phyloP scores from a whole-genome alignment of 257 asterid species.

The Handroanthus guayacan region DNA sequence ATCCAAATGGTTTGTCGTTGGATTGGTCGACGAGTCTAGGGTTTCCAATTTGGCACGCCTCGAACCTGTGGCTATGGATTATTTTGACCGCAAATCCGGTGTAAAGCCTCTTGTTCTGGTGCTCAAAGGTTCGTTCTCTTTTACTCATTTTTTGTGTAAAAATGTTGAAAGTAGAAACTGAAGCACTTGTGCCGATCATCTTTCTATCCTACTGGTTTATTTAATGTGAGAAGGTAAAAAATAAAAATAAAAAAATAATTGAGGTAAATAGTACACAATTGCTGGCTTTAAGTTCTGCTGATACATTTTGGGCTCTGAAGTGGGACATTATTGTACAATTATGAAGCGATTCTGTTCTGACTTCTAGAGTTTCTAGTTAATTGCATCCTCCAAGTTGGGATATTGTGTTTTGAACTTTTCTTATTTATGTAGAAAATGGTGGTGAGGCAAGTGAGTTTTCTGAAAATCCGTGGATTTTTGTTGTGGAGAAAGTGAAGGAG shows the following conservation, averaged over 20 bases:
- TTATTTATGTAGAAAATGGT: constrained; percentile 36
- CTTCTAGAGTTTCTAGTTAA: not conserved
- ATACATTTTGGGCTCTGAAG: not conserved
- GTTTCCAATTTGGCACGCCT: constrained; percentile 40
- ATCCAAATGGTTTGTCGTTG: constrained; percentile 59
- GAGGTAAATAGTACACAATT: not conserved
- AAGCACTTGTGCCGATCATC: constrained; percentile 4
- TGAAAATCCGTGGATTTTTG: constrained; percentile 46
- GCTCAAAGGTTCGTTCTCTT: constrained; percentile 38
- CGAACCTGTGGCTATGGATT: constrained; percentile 41
- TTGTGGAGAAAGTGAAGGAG: constrained; percentile 45
- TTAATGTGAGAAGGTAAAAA: too few relatives aligned
- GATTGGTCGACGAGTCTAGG: constrained; percentile 42
- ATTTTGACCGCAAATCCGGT: constrained; percentile 32
- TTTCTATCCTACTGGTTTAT: too few relatives aligned
- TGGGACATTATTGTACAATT: not conserved
- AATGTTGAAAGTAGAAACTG: not conserved
- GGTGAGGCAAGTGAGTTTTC: constrained; percentile 34
- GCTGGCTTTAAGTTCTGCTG: not conserved
- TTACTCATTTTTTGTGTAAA: not conserved
- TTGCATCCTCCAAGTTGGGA: not conserved
- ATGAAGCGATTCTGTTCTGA: not conserved
- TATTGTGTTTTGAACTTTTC: not conserved
- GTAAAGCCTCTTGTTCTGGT: constrained; percentile 40
- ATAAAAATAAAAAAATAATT: too few relatives aligned